Conservation (phyloP, 495 filamentous ascomycete species). For the Penicillium riverlandense region DNA sequence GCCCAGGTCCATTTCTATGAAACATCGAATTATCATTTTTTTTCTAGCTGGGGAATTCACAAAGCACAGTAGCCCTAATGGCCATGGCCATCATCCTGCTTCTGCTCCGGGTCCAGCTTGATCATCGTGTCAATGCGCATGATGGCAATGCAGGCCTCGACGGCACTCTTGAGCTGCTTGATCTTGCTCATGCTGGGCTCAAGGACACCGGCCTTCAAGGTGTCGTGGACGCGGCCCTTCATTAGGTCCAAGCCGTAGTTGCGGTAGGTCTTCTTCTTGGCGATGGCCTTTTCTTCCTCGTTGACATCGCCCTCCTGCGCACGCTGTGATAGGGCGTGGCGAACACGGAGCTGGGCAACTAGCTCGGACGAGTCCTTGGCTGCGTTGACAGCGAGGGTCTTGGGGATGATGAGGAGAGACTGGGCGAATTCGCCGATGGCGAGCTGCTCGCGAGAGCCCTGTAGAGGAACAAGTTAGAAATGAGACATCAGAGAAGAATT, state of each 20-base stretch:
- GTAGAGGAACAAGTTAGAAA: slow-evolving; percentile 11
- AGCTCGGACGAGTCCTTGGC: slow-evolving; percentile 94
- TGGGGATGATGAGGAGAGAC: slow-evolving; percentile 88
- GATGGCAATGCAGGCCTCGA: slow-evolving; percentile 97
- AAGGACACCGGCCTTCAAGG: slow-evolving; percentile 88
- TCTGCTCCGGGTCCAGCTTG: slow-evolving; percentile 89
- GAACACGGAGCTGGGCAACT: slow-evolving; percentile 88
- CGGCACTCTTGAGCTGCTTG: slow-evolving; percentile 94
- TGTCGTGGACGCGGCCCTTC: slow-evolving; percentile 86
- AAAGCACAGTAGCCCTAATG: slow-evolving; percentile 23
- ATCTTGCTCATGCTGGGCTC: slow-evolving; percentile 99
- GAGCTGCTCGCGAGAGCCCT: slow-evolving; percentile 93
- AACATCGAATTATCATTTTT: slow-evolving; percentile 22
- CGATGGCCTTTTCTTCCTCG: slow-evolving; percentile 78
- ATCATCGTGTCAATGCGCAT: slow-evolving; percentile 99
- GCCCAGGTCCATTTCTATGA: slow-evolving; percentile 20
- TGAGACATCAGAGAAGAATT: background rate
- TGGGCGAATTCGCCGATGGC: slow-evolving; percentile 97
- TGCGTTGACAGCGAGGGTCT: slow-evolving; percentile 94
- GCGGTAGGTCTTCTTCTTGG: slow-evolving; percentile 93
- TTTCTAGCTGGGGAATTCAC: slow-evolving; percentile 3
- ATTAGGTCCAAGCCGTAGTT: slow-evolving; percentile 93
- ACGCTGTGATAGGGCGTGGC: slow-evolving; percentile 90
- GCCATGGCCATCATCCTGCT: slow-evolving; percentile 56
- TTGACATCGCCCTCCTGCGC: slow-evolving; percentile 74